Base-by-base conservation (phyloP, 768 basidiomycete species). In the Boletellus emodensis region DNA sequence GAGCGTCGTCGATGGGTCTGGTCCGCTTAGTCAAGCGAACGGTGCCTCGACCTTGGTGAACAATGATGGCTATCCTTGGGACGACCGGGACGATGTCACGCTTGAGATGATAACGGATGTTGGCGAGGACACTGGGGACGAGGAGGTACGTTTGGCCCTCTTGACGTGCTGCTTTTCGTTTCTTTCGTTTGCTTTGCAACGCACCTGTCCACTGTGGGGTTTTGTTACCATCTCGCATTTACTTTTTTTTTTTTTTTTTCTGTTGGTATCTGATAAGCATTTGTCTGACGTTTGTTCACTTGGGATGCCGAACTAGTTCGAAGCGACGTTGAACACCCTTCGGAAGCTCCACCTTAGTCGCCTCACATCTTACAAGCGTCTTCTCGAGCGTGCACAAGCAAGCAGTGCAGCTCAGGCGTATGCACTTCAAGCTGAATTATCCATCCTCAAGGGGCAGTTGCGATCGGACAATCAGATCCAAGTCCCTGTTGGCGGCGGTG, bases 391-490 rank as follows among this genome's bases (percentile, higher is more conserved):
- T 36, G 78, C 88, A 0, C 91, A 93, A 58, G 81, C 85, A 2
- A 82, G 83, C 9, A 77, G 85, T 1, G 87, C 90, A 0, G 84
- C 89, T 1, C 91, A 93, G 60, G 72, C 92, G 2, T 90, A 93
- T 60, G 90, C 91, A 0, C 72, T 94, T 1, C 90, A 92, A 67
- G 90, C 89, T 2, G 88, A 93, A 61, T 73, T 90, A 3, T 75
- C 81, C 12, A 72, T 88, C 24, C 71, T 92, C 28, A 81, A 85
- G 38, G 68, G 72, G 12, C 75, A 76, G 43, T 58, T 53, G 52
- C 67, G 65, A 42, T 59, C 55, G 14, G 60, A 56, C 8, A 37
- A 46, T 11, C 54, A 37, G 4, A 47, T 52, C 10, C 55, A 41
- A 9, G 48, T 11, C 28, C 58, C 39, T 1, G 56, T 54, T 2